A percentile compares a stretch with the other conserved stretches of the same genome.
phyloP scores from a whole-genome alignment of 192 early-diverging fungal species.

The Coemansia umbellata region DNA sequence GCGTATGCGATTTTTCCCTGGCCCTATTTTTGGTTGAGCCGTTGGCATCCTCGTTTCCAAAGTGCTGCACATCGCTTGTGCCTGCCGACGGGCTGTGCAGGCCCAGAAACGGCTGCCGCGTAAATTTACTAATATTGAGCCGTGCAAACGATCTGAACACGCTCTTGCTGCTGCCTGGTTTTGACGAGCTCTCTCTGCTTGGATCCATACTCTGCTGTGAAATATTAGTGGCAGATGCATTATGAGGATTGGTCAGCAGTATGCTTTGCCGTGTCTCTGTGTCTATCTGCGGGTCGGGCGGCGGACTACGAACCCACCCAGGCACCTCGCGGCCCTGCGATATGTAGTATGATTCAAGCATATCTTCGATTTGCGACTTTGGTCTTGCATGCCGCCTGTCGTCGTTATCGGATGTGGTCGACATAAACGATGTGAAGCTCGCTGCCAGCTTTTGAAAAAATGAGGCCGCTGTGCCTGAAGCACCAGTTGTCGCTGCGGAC shows the following conservation, averaged over 20 bases:
- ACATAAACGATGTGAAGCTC: slow-evolving; percentile 22
- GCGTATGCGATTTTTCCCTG: not conserved
- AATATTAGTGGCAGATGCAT: not conserved
- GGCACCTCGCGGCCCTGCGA: slow-evolving; percentile 33
- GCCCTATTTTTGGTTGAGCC: not conserved
- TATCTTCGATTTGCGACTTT: slow-evolving; percentile 44
- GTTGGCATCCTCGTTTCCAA: not conserved
- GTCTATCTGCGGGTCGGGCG: slow-evolving; percentile 20
- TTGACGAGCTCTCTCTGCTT: slow-evolving; percentile 9
- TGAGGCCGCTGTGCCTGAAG: slow-evolving; percentile 2
- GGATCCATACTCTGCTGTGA: not conserved
- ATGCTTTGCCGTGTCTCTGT: not conserved
- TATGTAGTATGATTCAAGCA: slow-evolving; percentile 42
- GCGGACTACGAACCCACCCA: slow-evolving; percentile 36
- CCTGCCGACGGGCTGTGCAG: slow-evolving; percentile 2
- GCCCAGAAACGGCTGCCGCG: slow-evolving; percentile 8
- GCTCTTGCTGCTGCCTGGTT: slow-evolving; percentile 10
- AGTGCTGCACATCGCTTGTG: not conserved
- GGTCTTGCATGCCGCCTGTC: not conserved
- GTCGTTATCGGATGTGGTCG: slow-evolving; percentile 2
- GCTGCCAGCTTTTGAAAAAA: slow-evolving; percentile 22
- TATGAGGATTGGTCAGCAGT: not conserved
- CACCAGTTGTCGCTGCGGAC: not conserved
- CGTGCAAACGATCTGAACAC: slow-evolving; percentile 16
- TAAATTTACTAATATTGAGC: slow-evolving; percentile 24